These are phyloP conservation scores for Knoxia roxburghii DNA, from an alignment of 257 asterid species.

Conservation along the genomic window DNA sequence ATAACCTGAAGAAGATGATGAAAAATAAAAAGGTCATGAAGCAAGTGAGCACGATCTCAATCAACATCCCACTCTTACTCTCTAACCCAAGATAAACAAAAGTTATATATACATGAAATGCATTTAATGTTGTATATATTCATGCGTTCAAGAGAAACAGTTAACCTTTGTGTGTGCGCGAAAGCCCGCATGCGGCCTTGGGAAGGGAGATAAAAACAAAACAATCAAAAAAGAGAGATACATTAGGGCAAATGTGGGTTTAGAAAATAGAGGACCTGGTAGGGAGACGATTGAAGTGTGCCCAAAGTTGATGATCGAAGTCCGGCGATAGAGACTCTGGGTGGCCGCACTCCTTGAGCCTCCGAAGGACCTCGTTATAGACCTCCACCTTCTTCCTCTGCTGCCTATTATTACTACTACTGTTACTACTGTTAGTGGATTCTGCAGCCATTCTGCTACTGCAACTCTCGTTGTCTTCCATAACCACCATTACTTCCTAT, in stretches of 20 bases:
- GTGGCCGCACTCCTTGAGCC: slow-evolving; percentile 62
- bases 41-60: neutral
- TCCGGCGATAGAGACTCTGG: slow-evolving; percentile 66
- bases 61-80: neutral
- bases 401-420: slow-evolving; percentile 26
- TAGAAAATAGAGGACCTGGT: slow-evolving; percentile 43
- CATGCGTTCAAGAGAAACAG: neutral
- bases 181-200: neutral
- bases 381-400: slow-evolving; percentile 69
- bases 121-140: too few relatives aligned
- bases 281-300: slow-evolving; percentile 91
- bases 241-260: neutral
- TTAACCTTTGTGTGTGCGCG: slow-evolving; percentile 1
- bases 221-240: neutral
- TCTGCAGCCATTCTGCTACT: slow-evolving; percentile 65
- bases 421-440: slow-evolving; percentile 20
- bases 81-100: too few relatives aligned
- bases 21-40: neutral
- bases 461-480: slow-evolving; percentile 77
- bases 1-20: neutral
- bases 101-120: too few relatives aligned
- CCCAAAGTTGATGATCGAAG: slow-evolving; percentile 79
- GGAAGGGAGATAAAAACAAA: neutral
- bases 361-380: slow-evolving; percentile 81
- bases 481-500: slow-evolving; percentile 62